Evolutionary conservation across 768 basidiomycete genomes (phyloP).

Genomic region (Mycena haematopus): DNA sequence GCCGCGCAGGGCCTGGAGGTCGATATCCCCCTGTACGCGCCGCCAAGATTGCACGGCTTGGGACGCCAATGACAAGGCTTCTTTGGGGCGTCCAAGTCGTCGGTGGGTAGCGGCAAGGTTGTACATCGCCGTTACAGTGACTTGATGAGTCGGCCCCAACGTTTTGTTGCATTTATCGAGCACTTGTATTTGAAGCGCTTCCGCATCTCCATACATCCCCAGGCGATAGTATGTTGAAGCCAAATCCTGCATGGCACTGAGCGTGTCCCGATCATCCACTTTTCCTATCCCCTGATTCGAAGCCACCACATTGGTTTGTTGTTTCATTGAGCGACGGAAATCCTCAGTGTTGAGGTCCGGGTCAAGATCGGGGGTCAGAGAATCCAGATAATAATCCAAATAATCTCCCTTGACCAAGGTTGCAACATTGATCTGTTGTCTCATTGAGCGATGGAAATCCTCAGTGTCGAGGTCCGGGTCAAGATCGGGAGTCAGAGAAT

Average conservation of each 20-base stretch:
- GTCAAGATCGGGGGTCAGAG: constrained; percentile 2
- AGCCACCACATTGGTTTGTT: not conserved
- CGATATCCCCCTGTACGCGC: not conserved
- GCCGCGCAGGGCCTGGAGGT: not conserved
- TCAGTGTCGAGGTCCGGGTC: constrained; percentile 1
- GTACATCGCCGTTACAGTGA: constrained; percentile 6
- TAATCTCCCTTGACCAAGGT: too few relatives aligned
- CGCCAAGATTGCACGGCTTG: not conserved
- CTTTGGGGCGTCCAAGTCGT: not conserved
- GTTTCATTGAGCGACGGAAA: not conserved
- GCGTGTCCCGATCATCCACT: not conserved
- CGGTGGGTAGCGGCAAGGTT: constrained; percentile 9
- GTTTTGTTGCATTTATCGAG: not conserved
- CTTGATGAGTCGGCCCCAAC: not conserved
- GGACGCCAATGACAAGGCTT: not conserved
- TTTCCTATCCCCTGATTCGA: not conserved
- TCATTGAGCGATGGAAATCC: not conserved
- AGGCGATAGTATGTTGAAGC: constrained; percentile 6
- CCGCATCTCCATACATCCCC: not conserved
- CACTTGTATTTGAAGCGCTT: constrained; percentile 5
- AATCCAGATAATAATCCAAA: too few relatives aligned
- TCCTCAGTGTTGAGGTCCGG: not conserved
- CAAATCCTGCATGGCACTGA: constrained; percentile 2
- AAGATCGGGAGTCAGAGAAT: not conserved
- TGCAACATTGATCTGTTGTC: not conserved